A percentile compares a stretch with the other conserved stretches of the same genome.
These are phyloP conservation scores for Pulchroboletus neoregius DNA, from an alignment of 1,284 basidiomycete species.

Conservation along the genomic window DNA sequence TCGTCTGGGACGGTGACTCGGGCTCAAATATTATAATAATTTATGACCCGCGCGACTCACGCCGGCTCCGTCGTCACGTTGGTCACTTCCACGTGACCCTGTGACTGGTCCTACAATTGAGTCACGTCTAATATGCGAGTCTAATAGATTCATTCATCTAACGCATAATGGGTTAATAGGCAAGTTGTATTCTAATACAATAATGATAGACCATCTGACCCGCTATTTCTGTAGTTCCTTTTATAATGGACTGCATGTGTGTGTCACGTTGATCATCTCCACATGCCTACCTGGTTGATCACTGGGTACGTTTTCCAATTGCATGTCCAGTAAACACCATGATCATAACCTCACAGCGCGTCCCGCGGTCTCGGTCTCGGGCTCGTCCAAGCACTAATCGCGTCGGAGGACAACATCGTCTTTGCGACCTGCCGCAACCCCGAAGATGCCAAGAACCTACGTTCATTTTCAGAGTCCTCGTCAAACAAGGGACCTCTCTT, in stretches of 20 bases:
- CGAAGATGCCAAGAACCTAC: slow-evolving; percentile 11
- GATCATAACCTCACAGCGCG: slow-evolving; percentile 10
- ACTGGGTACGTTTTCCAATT: slow-evolving; percentile 5
- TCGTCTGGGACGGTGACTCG: slow-evolving; percentile 3
- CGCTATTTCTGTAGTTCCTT: background rate
- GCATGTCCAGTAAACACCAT: background rate
- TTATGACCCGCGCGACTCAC: slow-evolving; percentile 4
- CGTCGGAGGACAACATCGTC: slow-evolving; percentile 19
- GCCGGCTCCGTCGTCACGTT: slow-evolving; percentile 25
- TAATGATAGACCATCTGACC: background rate
- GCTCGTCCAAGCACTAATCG: slow-evolving; percentile 21
- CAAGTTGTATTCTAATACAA: background rate
- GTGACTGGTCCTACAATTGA: slow-evolving; percentile 2
- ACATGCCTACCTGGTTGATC: slow-evolving; percentile 6
- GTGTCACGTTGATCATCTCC: background rate
- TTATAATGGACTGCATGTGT: background rate
- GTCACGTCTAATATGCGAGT: background rate
- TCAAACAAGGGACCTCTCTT: slow-evolving; percentile 13
- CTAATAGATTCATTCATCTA: background rate
- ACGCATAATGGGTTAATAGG: background rate
- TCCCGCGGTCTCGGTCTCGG: slow-evolving; percentile 31
- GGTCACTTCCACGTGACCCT: slow-evolving; percentile 20
- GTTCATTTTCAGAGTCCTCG: slow-evolving; percentile 4
- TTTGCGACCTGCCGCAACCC: slow-evolving; percentile 29
- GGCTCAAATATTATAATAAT: slow-evolving; percentile 10